phyloP scores from a whole-genome alignment of 495 filamentous ascomycete species.

The Lasiosphaeris hirsuta region DNA sequence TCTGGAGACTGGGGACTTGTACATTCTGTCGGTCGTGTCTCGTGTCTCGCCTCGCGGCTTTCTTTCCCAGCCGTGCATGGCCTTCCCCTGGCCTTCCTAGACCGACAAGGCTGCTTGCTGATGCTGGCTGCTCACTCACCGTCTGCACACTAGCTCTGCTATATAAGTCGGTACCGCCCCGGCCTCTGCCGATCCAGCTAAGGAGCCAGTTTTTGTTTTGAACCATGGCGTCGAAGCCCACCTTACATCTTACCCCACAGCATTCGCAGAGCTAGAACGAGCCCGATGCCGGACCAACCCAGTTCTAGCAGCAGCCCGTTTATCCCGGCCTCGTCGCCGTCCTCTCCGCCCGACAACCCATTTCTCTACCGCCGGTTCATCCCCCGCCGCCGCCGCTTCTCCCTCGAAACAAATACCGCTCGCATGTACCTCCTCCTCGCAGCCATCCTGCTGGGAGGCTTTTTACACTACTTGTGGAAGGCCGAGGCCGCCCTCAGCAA shows the following conservation, averaged over 20 bases:
- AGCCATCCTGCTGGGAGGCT: slow-evolving; percentile 31
- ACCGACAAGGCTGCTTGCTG: no score
- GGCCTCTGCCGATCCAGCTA: no score
- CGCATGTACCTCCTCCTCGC: slow-evolving; percentile 33
- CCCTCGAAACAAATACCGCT: slow-evolving; percentile 13
- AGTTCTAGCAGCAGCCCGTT: slow-evolving; percentile 1
- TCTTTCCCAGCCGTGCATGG: no score
- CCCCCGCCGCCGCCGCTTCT: background rate
- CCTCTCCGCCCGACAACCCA: background rate
- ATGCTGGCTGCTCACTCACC: background rate
- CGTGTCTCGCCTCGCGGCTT: no score
- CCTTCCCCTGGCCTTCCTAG: no score
- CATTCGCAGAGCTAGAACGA: slow-evolving; percentile 4
- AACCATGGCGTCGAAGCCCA: slow-evolving; percentile 14
- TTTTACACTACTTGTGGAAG: slow-evolving; percentile 38
- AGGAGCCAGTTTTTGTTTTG: no score
- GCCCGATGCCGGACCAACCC: slow-evolving; percentile 6
- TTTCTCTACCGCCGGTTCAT: no score
- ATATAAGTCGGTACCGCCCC: background rate
- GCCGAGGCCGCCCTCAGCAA: slow-evolving; percentile 37
- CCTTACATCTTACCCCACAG: background rate
- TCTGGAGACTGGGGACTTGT: no score
- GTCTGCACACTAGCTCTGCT: background rate
- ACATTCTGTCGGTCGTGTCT: no score
- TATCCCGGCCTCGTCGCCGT: background rate